Evolutionary conservation across 805 yeast genomes (phyloP), one percentile per base, ranked within the genome.

Genomic region (Saccharomycopsis capsularis): DNA sequence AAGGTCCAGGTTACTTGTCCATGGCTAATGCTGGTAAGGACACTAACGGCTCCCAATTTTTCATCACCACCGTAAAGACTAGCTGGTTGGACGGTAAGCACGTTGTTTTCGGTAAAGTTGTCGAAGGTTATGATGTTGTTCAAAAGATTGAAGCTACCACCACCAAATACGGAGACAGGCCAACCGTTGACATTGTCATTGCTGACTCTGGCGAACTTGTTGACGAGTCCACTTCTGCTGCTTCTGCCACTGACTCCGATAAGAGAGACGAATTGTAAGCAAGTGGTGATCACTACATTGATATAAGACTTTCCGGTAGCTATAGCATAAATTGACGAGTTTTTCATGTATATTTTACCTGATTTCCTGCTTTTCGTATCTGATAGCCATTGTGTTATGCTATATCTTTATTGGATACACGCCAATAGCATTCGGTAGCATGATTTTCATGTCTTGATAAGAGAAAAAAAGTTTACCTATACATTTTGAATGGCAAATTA

Each of bases 41-140:
- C 68, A 82, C 90, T 67, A 89, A 89, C 65, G 96, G 96, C 19
- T 88, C 96, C 34, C 97, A 89, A 69, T 90, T 90, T 65, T 90
- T 90, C 76, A 84, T 93, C 70, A 89, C 96, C 61, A 90, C 97
- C 24, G 96, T 85, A 21, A 75, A 78, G 32, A 87, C 96, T 49
- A 70, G 82, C 44, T 93, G 99, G 98, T 78, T 93, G 63, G 88
- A 93, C 63, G 93, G 95, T 56, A 80, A 73, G 59, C 99, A 93
- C 68, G 99, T 93, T 63, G 99, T 93, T 38, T 93, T 93, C 61
- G 99, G 99, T 57, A 87, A 88, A 69, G 96, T 93, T 48, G 51
- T 88, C 16, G 89, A 83, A 50, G 98, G 98, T 43, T 74, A 80
- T 71, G 96, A 91, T 56, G 78, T 88, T 44, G 86, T 91, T 48